Percentiles rank a stretch among this genome's conserved stretches.
Conservation (phyloP, 1,284 basidiomycete species). For the Rhizoctonia solani region DNA sequence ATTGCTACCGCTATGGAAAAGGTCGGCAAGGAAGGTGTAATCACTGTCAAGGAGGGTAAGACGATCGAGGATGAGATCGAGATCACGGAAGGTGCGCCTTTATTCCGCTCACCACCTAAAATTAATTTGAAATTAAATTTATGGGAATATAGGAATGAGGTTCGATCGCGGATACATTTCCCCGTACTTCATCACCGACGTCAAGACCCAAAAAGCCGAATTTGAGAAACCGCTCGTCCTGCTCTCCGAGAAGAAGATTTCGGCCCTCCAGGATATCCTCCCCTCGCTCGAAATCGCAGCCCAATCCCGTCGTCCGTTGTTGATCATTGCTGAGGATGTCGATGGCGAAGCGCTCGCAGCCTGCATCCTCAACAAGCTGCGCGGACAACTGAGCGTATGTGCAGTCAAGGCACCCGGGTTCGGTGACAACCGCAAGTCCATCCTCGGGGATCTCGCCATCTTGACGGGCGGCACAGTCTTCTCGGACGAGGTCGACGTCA, state of each 20-base stretch:
- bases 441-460: conserved; percentile 96
- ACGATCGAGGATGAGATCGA: conserved; percentile 99
- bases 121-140: not conserved
- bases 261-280: conserved; percentile 91
- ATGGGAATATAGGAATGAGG: conserved; percentile 75
- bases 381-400: conserved; percentile 90
- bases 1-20: conserved; percentile 99
- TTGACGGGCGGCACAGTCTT: conserved; percentile 97
- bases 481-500: conserved; percentile 97
- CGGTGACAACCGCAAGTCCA: conserved; percentile 98
- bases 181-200: conserved; percentile 98
- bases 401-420: conserved; percentile 98
- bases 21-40: conserved; percentile 99
- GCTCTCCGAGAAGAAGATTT: conserved; percentile 98
- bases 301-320: conserved; percentile 85
- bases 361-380: conserved; percentile 98
- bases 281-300: conserved; percentile 93
- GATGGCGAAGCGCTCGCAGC: conserved; percentile 98
- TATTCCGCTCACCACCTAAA: not conserved
- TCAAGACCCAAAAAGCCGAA: conserved; percentile 95
- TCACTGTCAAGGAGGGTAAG: conserved; percentile 98
- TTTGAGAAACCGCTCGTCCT: conserved; percentile 96
- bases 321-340: conserved; percentile 97
- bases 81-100: conserved; percentile 77
- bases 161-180: conserved; percentile 99